Evolutionary conservation across 352 stramenopile species (phyloP).

Genomic region (Phytopythium delawarense): DNA sequence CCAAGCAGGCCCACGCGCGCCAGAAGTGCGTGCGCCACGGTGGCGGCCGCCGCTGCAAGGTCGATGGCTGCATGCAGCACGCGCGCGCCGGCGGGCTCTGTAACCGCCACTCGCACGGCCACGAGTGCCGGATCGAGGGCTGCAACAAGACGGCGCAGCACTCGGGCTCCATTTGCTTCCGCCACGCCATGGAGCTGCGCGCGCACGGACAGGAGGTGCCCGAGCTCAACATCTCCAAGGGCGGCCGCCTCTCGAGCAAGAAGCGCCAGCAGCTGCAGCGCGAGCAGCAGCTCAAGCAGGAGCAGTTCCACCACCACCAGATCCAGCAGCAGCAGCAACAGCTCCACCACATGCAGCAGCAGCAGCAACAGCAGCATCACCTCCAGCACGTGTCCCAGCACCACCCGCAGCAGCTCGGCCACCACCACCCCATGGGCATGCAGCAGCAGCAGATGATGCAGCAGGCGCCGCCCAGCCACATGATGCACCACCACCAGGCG

Average conservation of each 20-base stretch:
- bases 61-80: conserved; percentile 74
- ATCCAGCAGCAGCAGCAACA: conserved; percentile 56
- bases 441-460: conserved; percentile 18
- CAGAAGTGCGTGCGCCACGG: conserved; percentile 78
- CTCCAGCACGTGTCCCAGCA: background rate
- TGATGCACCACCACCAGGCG: conserved; percentile 9
- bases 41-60: conserved; percentile 61
- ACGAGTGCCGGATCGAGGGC: conserved; percentile 70
- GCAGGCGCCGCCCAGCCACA: conserved; percentile 5
- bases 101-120: conserved; percentile 69
- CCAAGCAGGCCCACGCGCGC: conserved; percentile 68
- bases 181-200: conserved; percentile 71
- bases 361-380: conserved; percentile 18
- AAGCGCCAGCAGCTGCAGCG: conserved; percentile 66
- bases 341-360: conserved; percentile 22
- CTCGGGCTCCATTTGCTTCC: conserved; percentile 71
- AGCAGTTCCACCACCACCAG: conserved; percentile 75
- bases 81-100: conserved; percentile 63
- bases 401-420: conserved; percentile 14
- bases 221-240: conserved; percentile 77
- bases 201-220: conserved; percentile 65
- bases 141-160: conserved; percentile 83
- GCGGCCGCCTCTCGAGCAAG: conserved; percentile 62
- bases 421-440: conserved; percentile 22
- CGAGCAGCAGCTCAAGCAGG: conserved; percentile 68